Percentiles rank a stretch among this genome's conserved stretches.
phyloP scores from a whole-genome alignment of 2,329 filamentous ascomycete genomes.

The Thielaviopsis ethacetica region DNA sequence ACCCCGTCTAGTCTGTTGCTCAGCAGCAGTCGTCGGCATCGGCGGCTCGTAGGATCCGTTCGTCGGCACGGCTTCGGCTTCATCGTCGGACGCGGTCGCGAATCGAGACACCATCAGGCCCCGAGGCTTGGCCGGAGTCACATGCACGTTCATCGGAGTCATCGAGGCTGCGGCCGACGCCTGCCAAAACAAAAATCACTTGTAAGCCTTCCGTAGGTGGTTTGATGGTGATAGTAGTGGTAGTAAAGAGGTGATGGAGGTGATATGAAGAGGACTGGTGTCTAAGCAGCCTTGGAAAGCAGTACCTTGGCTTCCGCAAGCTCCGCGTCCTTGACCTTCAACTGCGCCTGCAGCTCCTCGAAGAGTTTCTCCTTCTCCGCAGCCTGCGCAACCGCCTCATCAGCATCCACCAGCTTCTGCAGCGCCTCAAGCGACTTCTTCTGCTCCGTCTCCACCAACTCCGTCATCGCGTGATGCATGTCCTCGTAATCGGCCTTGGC shows the following conservation, averaged over 20 bases:
- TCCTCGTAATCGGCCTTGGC: slow-evolving; percentile 43
- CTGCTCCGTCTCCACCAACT: slow-evolving; percentile 42
- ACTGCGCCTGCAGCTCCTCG: slow-evolving; percentile 34
- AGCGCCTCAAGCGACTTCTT: slow-evolving; percentile 35
- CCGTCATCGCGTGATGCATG: slow-evolving; percentile 45
- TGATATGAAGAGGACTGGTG: slow-evolving; percentile 9
- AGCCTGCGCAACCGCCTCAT: slow-evolving; percentile 15
- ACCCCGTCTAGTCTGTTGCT: background rate
- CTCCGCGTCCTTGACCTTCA: slow-evolving; percentile 48
- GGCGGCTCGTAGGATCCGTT: background rate
- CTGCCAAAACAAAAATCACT: slow-evolving; percentile 13
- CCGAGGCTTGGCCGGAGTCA: slow-evolving; percentile 25
- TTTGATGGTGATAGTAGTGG: slow-evolving; percentile 9
- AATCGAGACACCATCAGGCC: slow-evolving; percentile 39
- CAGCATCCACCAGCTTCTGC: slow-evolving; percentile 19
- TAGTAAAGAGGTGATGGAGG: slow-evolving; percentile 9
- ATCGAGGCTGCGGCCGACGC: slow-evolving; percentile 9
- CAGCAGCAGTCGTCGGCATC: background rate
- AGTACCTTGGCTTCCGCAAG: slow-evolving; percentile 43
- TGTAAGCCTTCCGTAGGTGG: slow-evolving; percentile 12
- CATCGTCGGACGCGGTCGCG: slow-evolving; percentile 25
- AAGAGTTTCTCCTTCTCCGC: slow-evolving; percentile 31
- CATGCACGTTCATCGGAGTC: background rate
- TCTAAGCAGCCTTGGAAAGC: slow-evolving; percentile 12
- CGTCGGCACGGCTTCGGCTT: slow-evolving; percentile 4